phyloP scores from a whole-genome alignment of 768 basidiomycete species.

The Neoboletus magnificus region DNA sequence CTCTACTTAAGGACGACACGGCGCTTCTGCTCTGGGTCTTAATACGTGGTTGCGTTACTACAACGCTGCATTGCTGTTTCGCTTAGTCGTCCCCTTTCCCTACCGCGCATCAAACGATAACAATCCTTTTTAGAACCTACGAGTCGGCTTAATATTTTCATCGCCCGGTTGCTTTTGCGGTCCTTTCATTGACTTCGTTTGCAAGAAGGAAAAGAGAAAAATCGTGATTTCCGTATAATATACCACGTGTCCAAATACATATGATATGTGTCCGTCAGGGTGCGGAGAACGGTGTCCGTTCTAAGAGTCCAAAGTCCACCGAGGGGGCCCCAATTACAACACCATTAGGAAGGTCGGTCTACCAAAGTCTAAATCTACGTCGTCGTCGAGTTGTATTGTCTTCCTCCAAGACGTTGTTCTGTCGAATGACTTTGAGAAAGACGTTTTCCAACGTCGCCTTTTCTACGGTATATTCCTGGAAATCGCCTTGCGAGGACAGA shows the following conservation, averaged over 20 bases:
- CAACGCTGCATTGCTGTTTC: slow-evolving; percentile 32
- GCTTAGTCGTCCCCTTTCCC: slow-evolving; percentile 10
- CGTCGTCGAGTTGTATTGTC: slow-evolving; percentile 22
- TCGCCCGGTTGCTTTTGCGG: slow-evolving; percentile 7
- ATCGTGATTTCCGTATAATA: slow-evolving; percentile 1
- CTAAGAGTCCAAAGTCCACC: background rate
- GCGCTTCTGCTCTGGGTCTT: slow-evolving; percentile 25
- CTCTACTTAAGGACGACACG: slow-evolving; percentile 26
- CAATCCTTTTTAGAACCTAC: slow-evolving; percentile 26
- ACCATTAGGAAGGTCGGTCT: background rate
- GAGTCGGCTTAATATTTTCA: slow-evolving; percentile 20
- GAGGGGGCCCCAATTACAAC: background rate
- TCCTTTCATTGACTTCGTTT: background rate
- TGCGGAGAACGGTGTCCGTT: background rate
- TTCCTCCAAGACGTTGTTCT: slow-evolving; percentile 55
- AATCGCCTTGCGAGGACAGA: slow-evolving; percentile 50
- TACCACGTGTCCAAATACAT: background rate
- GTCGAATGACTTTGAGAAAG: slow-evolving; percentile 67
- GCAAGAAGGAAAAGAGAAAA: slow-evolving; percentile 8
- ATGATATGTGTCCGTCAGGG: background rate
- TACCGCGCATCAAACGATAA: slow-evolving; percentile 23
- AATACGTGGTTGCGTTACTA: slow-evolving; percentile 28
- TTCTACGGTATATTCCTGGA: slow-evolving; percentile 68
- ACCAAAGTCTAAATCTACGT: slow-evolving; percentile 7
- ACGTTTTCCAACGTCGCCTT: slow-evolving; percentile 68